Conservation (phyloP, 2,329 filamentous ascomycete genomes). For the Ceratocystis lukuohia region DNA sequence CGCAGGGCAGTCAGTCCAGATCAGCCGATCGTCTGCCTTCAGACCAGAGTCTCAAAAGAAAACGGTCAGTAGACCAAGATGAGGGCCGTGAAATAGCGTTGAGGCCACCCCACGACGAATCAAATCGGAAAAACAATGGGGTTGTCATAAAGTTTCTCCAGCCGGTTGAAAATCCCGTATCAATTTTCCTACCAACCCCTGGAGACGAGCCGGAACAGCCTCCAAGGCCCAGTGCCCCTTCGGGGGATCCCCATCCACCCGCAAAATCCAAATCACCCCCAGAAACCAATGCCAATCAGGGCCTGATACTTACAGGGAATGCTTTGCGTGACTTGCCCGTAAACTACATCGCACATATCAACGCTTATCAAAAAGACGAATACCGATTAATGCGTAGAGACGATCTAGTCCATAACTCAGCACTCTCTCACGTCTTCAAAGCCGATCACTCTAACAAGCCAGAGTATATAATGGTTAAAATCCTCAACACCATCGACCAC, state of each 20-base stretch:
- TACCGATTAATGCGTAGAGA: constrained; percentile 7
- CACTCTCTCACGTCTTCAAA: constrained; percentile 7
- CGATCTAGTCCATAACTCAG: constrained; percentile 1
- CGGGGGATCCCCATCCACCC: neutral
- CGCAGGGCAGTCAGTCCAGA: neutral
- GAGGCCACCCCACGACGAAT: neutral
- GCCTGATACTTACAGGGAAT: neutral
- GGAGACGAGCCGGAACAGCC: neutral
- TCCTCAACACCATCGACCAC: neutral
- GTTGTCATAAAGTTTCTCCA: neutral
- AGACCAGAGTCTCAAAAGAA: neutral
- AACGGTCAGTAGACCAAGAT: neutral
- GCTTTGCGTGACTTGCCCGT: neutral
- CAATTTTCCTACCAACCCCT: neutral
- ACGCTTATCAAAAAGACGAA: neutral
- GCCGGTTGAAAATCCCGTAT: neutral
- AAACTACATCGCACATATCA: neutral
- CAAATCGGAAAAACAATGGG: neutral
- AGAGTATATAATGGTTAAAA: constrained; percentile 12
- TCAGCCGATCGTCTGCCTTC: neutral
- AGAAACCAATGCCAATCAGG: neutral
- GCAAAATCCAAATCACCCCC: neutral
- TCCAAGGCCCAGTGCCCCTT: neutral
- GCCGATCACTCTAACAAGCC: neutral
- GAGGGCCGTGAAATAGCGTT: neutral